Percentiles rank a stretch among this genome's conserved stretches.
Conservation (phyloP, 2,329 filamentous ascomycete genomes). For the Neospermospora avenae region DNA sequence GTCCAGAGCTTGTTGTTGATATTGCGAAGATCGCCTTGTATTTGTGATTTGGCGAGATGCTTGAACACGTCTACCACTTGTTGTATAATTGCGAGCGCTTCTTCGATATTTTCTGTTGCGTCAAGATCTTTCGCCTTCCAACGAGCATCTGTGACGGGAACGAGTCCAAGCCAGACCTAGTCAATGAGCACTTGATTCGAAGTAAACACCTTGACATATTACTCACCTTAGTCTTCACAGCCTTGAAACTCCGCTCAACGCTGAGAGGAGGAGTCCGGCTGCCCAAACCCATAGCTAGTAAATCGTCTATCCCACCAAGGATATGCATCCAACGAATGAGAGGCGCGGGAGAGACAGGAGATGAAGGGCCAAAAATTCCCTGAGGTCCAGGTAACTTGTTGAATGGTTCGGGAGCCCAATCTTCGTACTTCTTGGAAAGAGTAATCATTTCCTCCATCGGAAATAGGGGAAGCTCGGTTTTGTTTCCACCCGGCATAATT, state of each 20-base stretch:
- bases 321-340: constrained; percentile 18
- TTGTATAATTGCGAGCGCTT: constrained; percentile 25
- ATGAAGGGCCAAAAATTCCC: constrained; percentile 11
- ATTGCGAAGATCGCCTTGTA: constrained; percentile 23
- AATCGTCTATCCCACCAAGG: constrained; percentile 18
- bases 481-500: constrained; percentile 17
- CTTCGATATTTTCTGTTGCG: constrained; percentile 24
- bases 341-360: constrained; percentile 13
- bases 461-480: constrained; percentile 19
- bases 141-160: constrained; percentile 21
- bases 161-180: constrained; percentile 27
- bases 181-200: not conserved
- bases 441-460: constrained; percentile 12
- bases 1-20: constrained; percentile 23
- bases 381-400: constrained; percentile 16
- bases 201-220: not conserved
- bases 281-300: constrained; percentile 8
- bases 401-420: constrained; percentile 26
- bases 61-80: constrained; percentile 25
- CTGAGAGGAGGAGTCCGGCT: not conserved
- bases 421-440: constrained; percentile 16
- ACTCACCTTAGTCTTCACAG: constrained; percentile 20
- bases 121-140: constrained; percentile 26
- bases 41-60: constrained; percentile 17
- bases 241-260: constrained; percentile 20